Conservation (phyloP, 495 filamentous ascomycete genomes). For the Collariella sp. region DNA sequence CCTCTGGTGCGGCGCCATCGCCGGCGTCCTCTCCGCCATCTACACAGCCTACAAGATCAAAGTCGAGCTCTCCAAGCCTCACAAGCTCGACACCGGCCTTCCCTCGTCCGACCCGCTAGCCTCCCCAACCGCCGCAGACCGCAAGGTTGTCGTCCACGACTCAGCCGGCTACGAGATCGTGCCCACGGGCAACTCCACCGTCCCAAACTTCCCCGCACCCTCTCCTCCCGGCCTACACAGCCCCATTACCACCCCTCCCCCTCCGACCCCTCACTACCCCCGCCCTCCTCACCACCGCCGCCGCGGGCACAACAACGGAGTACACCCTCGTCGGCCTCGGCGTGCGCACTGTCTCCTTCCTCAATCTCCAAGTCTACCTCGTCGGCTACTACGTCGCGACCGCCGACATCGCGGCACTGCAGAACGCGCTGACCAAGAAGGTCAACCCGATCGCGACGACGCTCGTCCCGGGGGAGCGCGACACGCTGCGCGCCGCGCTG, state of each 20-base stretch:
- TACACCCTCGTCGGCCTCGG: slow-evolving; percentile 85
- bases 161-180: slow-evolving; percentile 58
- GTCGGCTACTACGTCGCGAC: slow-evolving; percentile 84
- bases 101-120: slow-evolving; percentile 38
- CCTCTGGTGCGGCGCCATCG: slow-evolving; percentile 37
- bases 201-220: slow-evolving; percentile 74
- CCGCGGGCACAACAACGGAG: slow-evolving; percentile 38
- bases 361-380: slow-evolving; percentile 90
- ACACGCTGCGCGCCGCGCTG: slow-evolving; percentile 55
- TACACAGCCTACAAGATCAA: slow-evolving; percentile 38
- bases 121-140: slow-evolving; percentile 34
- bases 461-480: slow-evolving; percentile 69
- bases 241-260: slow-evolving; percentile 17
- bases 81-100: slow-evolving; percentile 38
- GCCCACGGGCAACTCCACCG: slow-evolving; percentile 69
- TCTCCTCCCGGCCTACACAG: slow-evolving; percentile 48
- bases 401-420: slow-evolving; percentile 54
- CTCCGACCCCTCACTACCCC: slow-evolving; percentile 16
- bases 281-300: slow-evolving; percentile 5
- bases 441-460: slow-evolving; percentile 65
- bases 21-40: slow-evolving; percentile 42
- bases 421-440: slow-evolving; percentile 38
- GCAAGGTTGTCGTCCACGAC: slow-evolving; percentile 48
- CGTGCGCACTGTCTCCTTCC: slow-evolving; percentile 77
- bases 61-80: slow-evolving; percentile 27